A percentile compares a stretch with the other conserved stretches of the same genome.
phyloP scores from a whole-genome alignment of 257 asterid species.

The Marsdenia floribunda region DNA sequence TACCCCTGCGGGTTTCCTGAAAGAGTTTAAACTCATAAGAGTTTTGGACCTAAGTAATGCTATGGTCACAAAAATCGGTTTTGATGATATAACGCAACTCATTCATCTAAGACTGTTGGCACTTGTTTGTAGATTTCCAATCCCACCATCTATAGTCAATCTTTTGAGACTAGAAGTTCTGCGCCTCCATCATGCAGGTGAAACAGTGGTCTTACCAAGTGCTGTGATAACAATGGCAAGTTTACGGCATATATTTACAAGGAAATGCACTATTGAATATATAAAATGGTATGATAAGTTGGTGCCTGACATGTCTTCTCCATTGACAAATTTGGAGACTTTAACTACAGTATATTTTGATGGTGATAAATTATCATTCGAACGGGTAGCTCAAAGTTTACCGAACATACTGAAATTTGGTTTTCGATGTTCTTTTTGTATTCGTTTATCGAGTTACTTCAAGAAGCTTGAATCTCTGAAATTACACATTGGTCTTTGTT shows the following conservation, averaged over 20 bases:
- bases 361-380: neutral
- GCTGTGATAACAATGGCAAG: neutral
- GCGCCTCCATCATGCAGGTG: neutral
- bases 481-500: neutral
- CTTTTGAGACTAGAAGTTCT: neutral
- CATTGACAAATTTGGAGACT: neutral
- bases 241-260: neutral
- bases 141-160: neutral
- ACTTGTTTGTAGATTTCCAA: neutral
- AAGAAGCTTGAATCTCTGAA: conserved; percentile 5
- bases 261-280: too few relatives aligned
- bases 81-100: neutral
- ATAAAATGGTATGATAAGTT: neutral
- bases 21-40: neutral
- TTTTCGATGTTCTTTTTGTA: neutral
- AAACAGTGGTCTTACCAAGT: neutral
- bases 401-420: conserved; percentile 9
- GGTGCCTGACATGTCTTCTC: neutral
- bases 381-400: neutral
- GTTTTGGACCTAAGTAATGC: neutral
- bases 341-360: neutral
- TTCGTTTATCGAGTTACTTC: neutral
- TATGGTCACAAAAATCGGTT: neutral
- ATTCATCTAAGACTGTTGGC: neutral
- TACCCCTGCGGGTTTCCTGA: neutral